These are phyloP conservation scores for Remersonia thermophila DNA, from an alignment of 2,329 filamentous ascomycete genomes.

Conservation along the genomic window DNA sequence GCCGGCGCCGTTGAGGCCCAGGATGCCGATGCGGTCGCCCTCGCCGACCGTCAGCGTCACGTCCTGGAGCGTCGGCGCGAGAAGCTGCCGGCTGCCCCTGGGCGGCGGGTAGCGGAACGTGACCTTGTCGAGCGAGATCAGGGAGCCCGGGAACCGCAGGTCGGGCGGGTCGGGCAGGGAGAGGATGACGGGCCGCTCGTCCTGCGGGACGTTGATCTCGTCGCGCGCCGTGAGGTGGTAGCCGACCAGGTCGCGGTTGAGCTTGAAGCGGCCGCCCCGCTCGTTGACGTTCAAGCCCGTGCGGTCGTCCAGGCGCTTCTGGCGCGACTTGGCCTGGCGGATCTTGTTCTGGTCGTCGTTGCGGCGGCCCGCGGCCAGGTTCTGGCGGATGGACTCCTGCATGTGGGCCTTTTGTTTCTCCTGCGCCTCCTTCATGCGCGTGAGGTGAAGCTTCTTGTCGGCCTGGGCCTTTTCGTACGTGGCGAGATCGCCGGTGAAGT, in stretches of 20 bases:
- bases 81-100: conserved; percentile 18
- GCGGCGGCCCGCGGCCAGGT: conserved; percentile 61
- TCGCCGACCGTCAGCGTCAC: conserved; percentile 57
- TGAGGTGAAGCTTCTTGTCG: conserved; percentile 55
- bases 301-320: conserved; percentile 74
- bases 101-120: conserved; percentile 46
- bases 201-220: conserved; percentile 59
- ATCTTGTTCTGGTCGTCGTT: conserved; percentile 77
- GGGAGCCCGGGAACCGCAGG: conserved; percentile 60
- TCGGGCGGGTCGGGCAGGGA: conserved; percentile 51
- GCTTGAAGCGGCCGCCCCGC: conserved; percentile 64
- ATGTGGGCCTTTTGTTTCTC: conserved; percentile 73
- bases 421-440: conserved; percentile 68
- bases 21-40: conserved; percentile 61
- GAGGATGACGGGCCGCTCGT: conserved; percentile 46
- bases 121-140: conserved; percentile 60
- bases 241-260: conserved; percentile 60
- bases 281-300: conserved; percentile 64
- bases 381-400: conserved; percentile 63
- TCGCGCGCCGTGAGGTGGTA: conserved; percentile 45
- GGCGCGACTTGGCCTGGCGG: conserved; percentile 70
- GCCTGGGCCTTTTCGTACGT: conserved; percentile 57
- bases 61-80: conserved; percentile 36
- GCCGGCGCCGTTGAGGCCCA: conserved; percentile 69
- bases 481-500: conserved; percentile 63